phyloP scores from a whole-genome alignment of 805 yeast genomes.

The Sungouiella thailandica region DNA sequence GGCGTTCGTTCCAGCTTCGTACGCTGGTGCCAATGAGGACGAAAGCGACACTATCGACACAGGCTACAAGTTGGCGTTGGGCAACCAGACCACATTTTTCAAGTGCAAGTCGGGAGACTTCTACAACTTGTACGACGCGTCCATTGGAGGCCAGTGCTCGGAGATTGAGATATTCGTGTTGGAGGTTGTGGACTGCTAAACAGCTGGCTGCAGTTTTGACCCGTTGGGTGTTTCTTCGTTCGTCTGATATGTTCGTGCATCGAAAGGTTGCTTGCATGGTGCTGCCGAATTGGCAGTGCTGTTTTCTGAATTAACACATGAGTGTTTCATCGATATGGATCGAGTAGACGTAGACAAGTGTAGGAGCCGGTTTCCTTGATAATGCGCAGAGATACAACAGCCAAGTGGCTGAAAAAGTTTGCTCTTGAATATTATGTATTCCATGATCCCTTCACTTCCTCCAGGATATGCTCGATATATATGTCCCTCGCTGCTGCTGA shows the following conservation, averaged over 20 bases:
- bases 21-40: conserved; percentile 4
- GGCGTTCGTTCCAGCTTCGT: conserved; percentile 5
- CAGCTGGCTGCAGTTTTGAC: not conserved
- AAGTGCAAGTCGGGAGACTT: conserved; percentile 70
- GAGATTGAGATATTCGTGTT: conserved; percentile 3
- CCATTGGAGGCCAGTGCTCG: conserved; percentile 55
- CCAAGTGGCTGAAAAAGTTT: too few species aligned
- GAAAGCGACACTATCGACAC: conserved; percentile 2
- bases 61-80: conserved; percentile 40
- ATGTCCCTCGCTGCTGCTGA: too few species aligned
- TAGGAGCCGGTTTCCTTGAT: too few species aligned
- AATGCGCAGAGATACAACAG: too few species aligned
- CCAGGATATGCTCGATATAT: too few species aligned
- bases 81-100: conserved; percentile 55
- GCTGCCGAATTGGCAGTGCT: too few species aligned
- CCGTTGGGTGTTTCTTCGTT: not conserved
- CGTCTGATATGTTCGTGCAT: not conserved
- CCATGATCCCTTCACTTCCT: too few species aligned
- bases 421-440: too few species aligned
- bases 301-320: too few species aligned
- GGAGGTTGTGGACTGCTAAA: conserved; percentile 3
- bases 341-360: too few species aligned
- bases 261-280: not conserved
- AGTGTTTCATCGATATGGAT: too few species aligned
- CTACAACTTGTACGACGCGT: conserved; percentile 68